Evolutionary conservation across 1,139 yeast species (phyloP).

Genomic region (Sugiyamaella japonica): DNA sequence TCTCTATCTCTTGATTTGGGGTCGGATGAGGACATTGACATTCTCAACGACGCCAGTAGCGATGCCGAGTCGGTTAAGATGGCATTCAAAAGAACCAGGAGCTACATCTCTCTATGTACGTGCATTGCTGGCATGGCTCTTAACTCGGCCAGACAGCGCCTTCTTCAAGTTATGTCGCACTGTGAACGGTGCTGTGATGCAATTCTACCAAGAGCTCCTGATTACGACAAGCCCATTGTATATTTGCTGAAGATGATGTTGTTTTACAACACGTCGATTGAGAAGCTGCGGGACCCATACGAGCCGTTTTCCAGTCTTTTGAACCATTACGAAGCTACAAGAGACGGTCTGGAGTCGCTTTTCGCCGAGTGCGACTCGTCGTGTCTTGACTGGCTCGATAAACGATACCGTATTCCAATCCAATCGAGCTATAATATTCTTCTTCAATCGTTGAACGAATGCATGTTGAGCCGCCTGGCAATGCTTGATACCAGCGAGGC

Average conservation of each 20-base stretch:
- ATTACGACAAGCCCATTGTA: constrained; percentile 17
- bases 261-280: constrained; percentile 9
- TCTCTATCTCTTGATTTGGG: constrained; percentile 54
- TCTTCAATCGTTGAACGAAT: constrained; percentile 18
- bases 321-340: constrained; percentile 9
- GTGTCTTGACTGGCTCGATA: constrained; percentile 12
- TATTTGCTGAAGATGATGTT: constrained; percentile 20
- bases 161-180: constrained; percentile 17
- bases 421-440: constrained; percentile 9
- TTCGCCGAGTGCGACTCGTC: constrained; percentile 7
- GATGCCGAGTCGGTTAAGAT: constrained; percentile 9
- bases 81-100: constrained; percentile 16
- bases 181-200: constrained; percentile 18
- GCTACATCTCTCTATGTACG: constrained; percentile 18
- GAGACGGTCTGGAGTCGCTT: not conserved
- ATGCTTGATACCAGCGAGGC: constrained; percentile 13
- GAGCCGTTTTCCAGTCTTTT: constrained; percentile 14
- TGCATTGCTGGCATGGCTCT: constrained; percentile 23
- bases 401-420: constrained; percentile 15
- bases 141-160: constrained; percentile 17
- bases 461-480: constrained; percentile 16
- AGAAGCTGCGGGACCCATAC: constrained; percentile 12
- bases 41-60: constrained; percentile 12
- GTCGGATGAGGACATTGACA: constrained; percentile 31
- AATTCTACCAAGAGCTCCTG: constrained; percentile 16